These are phyloP conservation scores for Cutaneotrichosporon spelunceum DNA, from an alignment of 1,284 basidiomycete genomes.

Conservation along the genomic window DNA sequence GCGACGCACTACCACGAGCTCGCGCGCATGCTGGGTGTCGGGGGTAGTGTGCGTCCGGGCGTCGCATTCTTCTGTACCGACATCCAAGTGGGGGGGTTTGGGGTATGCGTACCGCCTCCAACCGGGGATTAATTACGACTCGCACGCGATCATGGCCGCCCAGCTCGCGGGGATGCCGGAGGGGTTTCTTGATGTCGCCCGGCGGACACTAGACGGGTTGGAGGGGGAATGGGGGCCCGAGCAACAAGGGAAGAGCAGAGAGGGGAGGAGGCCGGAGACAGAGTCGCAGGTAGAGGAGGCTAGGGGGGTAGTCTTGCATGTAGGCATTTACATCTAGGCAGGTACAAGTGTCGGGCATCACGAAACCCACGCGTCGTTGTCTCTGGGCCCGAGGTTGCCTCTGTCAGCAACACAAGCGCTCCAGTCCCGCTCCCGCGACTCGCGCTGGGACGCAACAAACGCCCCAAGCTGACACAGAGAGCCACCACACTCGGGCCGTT, in stretches of 20 bases:
- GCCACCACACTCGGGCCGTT: conserved; percentile 58
- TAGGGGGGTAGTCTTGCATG: neutral
- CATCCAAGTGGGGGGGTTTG: conserved; percentile 68
- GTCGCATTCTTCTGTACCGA: conserved; percentile 87
- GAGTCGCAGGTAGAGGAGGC: neutral
- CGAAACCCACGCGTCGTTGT: neutral
- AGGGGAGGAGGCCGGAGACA: neutral
- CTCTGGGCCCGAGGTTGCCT: neutral
- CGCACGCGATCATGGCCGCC: conserved; percentile 86
- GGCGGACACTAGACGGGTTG: neutral
- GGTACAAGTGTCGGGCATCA: neutral
- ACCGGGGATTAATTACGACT: conserved; percentile 83
- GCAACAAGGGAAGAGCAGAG: too few relatives aligned
- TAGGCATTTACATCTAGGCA: neutral
- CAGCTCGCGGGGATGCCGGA: conserved; percentile 79
- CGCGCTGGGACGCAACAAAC: conserved; percentile 69
- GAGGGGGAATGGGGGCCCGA: too few relatives aligned
- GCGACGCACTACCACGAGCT: conserved; percentile 97
- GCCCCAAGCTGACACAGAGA: conserved; percentile 63
- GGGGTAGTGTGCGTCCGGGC: conserved; percentile 44
- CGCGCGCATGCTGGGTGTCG: conserved; percentile 70
- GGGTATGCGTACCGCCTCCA: conserved; percentile 77
- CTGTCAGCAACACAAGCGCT: neutral
- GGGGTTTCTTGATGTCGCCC: conserved; percentile 37
- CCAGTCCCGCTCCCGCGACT: conserved; percentile 59